Base-by-base conservation (phyloP, 805 yeast genomes). In the Candida piceae region DNA sequence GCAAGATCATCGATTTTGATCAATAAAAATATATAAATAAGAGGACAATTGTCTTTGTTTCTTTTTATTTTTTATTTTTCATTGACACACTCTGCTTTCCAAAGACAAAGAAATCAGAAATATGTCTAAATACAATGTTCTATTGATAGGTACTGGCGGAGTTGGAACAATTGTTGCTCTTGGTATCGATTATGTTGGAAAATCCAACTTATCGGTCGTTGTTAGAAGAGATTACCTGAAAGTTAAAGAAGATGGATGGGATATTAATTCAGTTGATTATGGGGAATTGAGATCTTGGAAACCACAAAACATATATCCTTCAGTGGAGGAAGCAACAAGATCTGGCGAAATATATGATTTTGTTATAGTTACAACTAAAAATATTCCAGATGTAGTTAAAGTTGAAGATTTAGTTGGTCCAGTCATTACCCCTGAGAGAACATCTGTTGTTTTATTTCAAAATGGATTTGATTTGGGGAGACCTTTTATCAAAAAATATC, bases 81-180 rank as follows among this genome's bases (percentile, higher is more conserved):
- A n/a, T n/a, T n/a, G n/a, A n/a, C n/a, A n/a, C n/a, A n/a, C n/a
- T n/a, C n/a, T n/a, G n/a, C n/a, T n/a, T n/a, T n/a, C n/a, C n/a
- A n/a, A n/a, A n/a, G n/a, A n/a, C n/a, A n/a, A n/a, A n/a, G n/a
- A n/a, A n/a, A n/a, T n/a, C n/a, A n/a, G n/a, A n/a, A n/a, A n/a
- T n/a, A 21, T 21, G 23, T 21, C 23, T 21, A 21, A 21, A 21
- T 21, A 21, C 31, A 29, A 8, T n/a, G 11, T 20, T 16, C 22
- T 29, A 32, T 19, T 40, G 32, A 70, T 84, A 22, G 95, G 95
- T 6, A 72, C 86, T 2, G 95, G 95, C 11, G 95, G 94, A 17
- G 89, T 86, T 5, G 95, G 95, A 21, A 69, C 84, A 2, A 74
- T 85, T 22, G 78, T 79, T 4, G 86, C 93, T 0, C 68, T 75